Base-by-base conservation (phyloP, 2,329 filamentous ascomycete species). In the Hypoxylon sp. region DNA sequence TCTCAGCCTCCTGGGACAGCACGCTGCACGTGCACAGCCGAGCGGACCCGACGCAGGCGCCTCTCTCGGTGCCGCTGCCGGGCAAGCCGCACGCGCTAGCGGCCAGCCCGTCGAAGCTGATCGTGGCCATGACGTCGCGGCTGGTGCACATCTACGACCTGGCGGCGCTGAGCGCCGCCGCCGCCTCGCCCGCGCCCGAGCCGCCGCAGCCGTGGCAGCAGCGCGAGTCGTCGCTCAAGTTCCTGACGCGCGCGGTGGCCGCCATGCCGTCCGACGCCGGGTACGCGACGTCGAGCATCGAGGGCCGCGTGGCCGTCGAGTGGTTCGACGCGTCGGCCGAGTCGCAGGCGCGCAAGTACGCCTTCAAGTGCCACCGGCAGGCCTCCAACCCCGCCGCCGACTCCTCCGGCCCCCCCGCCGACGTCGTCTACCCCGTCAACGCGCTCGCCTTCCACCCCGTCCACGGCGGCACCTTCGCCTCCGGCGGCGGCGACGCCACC, bases 221-320 rank as follows among this genome's bases (percentile, higher is more conserved):
- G 68, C 87, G 95, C 59, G 95, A 99, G 75, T 96, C 91, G 48
- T 96, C 90, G 21, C 83, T 99, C 71, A 96, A 97, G 74, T 99
- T 97, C 77, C 92, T 97, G 81, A 98, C 94, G 1, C 86, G 95
- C 58, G 91, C 91, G 15, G 90, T 98, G 0, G 88, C 92, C 13
- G 97, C 94, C 75, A 98, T 99, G 95, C 94, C 95, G 11, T 93
- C 95, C 69, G 95, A 97, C 66, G 90, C 89, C 9, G 95, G 95
- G 4, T 99, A 98, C 73, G 93, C 94, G 8, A 94, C 90, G 1
- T 91, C 87, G 56, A 93, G 88, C 69, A 99, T 99, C 69, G 95
- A 99, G 73, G 95, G 95, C 3, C 88, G 95, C 67, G 92, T 99
- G 1, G 94, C 93, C 0, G 95, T 99, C 1, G 95, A 99, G 75